These are phyloP conservation scores for Leccinum griseonigrum DNA, from an alignment of 1,284 basidiomycete species.

Conservation along the genomic window DNA sequence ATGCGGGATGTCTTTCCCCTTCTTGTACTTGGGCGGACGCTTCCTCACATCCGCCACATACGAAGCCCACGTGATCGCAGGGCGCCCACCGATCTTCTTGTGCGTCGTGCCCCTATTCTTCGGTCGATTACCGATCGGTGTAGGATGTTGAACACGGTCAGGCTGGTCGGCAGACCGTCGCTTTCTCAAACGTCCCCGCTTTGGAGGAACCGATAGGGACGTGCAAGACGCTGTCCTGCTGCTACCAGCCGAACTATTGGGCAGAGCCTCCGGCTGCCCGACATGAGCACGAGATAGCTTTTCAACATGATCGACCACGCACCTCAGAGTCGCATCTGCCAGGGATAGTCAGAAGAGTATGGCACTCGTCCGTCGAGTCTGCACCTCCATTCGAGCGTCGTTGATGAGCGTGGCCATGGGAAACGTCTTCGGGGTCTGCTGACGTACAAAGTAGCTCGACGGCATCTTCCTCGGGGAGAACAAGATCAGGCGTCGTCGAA, in stretches of 20 bases:
- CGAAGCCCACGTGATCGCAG: constrained; percentile 28
- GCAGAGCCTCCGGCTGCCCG: constrained; percentile 6
- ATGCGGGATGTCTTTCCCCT: constrained; percentile 45
- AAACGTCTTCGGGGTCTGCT: neutral
- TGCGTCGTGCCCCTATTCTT: neutral
- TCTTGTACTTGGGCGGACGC: constrained; percentile 32
- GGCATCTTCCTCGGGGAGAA: constrained; percentile 16
- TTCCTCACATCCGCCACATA: constrained; percentile 16
- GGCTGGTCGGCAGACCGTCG: neutral
- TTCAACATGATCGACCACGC: neutral
- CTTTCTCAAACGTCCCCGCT: neutral
- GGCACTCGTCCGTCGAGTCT: constrained; percentile 24
- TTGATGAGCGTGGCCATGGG: neutral
- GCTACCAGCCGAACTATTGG: neutral
- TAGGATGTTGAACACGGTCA: neutral
- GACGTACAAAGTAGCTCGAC: neutral
- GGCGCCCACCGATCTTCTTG: constrained; percentile 8
- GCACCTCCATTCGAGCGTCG: constrained; percentile 1
- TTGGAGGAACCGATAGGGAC: neutral
- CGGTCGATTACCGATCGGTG: neutral
- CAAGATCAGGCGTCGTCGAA: constrained; percentile 17
- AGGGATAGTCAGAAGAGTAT: constrained; percentile 10
- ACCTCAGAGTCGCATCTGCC: constrained; percentile 13
- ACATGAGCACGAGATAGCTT: constrained; percentile 8
- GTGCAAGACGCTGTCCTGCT: constrained; percentile 22